A percentile compares a stretch with the other conserved stretches of the same genome.
Conservation (phyloP, 1,284 basidiomycete genomes). For the Hymenochaete sp. region DNA sequence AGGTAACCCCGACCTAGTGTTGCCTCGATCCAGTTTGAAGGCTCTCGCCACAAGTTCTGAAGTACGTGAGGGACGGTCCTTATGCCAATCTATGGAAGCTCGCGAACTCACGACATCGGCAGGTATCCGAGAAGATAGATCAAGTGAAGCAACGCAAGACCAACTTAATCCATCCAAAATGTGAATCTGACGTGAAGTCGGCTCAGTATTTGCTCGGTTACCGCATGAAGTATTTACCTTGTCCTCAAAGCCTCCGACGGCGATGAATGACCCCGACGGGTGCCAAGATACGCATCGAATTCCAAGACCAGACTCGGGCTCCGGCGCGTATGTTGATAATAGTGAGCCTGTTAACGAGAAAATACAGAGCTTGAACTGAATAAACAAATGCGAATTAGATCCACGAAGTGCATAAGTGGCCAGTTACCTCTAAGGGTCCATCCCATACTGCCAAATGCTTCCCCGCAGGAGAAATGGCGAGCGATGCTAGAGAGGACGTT, state of each 20-base stretch:
- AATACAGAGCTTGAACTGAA: conserved; percentile 74
- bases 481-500: conserved; percentile 62
- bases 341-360: conserved; percentile 64
- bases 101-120: conserved; percentile 28
- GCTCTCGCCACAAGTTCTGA: conserved; percentile 76
- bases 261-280: conserved; percentile 70
- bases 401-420: conserved; percentile 1
- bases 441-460: conserved; percentile 80
- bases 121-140: conserved; percentile 48
- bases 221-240: conserved; percentile 39
- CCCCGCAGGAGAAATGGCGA: conserved; percentile 78
- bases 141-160: conserved; percentile 60
- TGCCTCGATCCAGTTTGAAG: conserved; percentile 68
- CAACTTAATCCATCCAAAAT: conserved; percentile 74
- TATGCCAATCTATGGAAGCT: neutral
- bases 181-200: conserved; percentile 43
- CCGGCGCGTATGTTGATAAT: conserved; percentile 62
- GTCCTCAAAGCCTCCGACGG: conserved; percentile 78
- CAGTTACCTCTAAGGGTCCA: conserved; percentile 60
- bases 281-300: conserved; percentile 74
- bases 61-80: neutral
- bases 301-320: conserved; percentile 72
- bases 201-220: neutral
- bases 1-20: conserved; percentile 75
- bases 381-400: conserved; percentile 3